A percentile compares a stretch with the other conserved stretches of the same genome.
Evolutionary conservation across 164 flowering plant species (phyloP).

Genomic region (Stephania yunnanensis): DNA sequence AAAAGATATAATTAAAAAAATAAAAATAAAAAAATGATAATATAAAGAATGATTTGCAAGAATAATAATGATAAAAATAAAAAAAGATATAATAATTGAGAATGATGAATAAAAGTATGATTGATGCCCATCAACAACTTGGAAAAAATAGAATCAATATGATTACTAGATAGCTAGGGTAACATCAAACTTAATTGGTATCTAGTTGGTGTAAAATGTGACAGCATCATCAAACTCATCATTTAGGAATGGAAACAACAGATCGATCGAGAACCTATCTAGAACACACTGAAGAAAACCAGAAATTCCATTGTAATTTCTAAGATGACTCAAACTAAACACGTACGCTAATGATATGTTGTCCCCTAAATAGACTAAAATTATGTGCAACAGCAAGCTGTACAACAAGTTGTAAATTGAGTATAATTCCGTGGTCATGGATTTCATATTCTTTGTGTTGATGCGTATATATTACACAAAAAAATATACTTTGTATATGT

Average conservation of each 20-base stretch:
- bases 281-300: background rate
- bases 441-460: background rate
- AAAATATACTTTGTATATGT: too few species aligned
- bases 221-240: background rate
- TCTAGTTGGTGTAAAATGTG: background rate
- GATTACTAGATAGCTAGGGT: background rate
- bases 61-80: too few species aligned
- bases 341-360: conserved; percentile 2
- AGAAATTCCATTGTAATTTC: conserved; percentile 6
- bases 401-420: background rate
- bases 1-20: too few species aligned
- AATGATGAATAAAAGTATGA: too few species aligned
- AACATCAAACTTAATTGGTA: background rate
- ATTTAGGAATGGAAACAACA: background rate
- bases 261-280: background rate
- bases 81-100: too few species aligned
- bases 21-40: too few species aligned
- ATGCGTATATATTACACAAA: too few species aligned
- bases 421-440: background rate
- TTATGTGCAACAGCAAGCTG: background rate
- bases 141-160: background rate
- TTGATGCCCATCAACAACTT: background rate
- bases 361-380: background rate
- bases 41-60: too few species aligned
- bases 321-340: conserved; percentile 3